Evolutionary conservation across 1,139 yeast species (phyloP).

Genomic region (Nakaseomyces kungkrabaensis): DNA sequence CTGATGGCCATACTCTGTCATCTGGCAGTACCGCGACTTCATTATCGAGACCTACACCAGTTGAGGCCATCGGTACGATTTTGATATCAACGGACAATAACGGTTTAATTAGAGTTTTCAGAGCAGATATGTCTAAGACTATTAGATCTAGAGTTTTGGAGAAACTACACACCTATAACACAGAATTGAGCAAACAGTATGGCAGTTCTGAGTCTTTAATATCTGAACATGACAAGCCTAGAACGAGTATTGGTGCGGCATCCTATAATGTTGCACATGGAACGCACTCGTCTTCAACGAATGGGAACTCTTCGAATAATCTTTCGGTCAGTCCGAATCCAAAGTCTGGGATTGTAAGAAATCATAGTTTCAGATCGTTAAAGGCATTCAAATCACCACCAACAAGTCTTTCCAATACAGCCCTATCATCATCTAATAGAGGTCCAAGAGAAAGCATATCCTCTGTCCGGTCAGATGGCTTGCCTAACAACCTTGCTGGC

Average conservation of each 20-base stretch:
- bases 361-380: slow-evolving; percentile 1
- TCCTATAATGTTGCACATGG: neutral
- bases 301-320: neutral
- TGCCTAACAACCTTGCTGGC: neutral
- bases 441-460: slow-evolving; percentile 9
- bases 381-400: slow-evolving; percentile 1
- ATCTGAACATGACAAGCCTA: neutral
- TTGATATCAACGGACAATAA: slow-evolving; percentile 68
- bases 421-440: neutral
- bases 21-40: slow-evolving; percentile 1
- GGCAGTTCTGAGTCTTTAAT: neutral
- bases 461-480: slow-evolving; percentile 5
- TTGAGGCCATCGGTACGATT: slow-evolving; percentile 30
- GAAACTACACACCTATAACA: slow-evolving; percentile 14
- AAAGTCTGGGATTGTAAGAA: neutral
- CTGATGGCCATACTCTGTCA: slow-evolving; percentile 1
- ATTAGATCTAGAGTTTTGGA: slow-evolving; percentile 30
- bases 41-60: slow-evolving; percentile 12
- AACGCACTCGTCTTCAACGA: neutral
- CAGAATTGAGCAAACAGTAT: neutral
- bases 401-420: slow-evolving; percentile 4
- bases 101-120: slow-evolving; percentile 66
- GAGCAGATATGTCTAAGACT: slow-evolving; percentile 61
- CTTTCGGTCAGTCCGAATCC: neutral
- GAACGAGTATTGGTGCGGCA: neutral